A percentile compares a stretch with the other conserved stretches of the same genome.
These are phyloP conservation scores for Phalaenopsis equestris DNA, from an alignment of 106 monocot species.

Conservation along the genomic window DNA sequence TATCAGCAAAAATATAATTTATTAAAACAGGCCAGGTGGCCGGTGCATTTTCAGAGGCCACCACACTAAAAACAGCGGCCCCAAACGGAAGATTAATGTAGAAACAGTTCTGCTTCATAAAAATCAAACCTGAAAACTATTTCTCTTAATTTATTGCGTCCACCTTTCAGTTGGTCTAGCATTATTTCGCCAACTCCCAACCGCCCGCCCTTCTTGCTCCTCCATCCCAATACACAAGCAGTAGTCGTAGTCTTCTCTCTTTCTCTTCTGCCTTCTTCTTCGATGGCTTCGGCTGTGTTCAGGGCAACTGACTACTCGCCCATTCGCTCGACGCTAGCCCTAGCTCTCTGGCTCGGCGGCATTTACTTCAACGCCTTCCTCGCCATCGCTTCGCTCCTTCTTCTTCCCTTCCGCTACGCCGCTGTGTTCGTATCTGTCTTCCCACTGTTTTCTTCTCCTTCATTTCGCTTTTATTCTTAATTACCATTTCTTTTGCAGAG, in stretches of 20 bases:
- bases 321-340: background rate
- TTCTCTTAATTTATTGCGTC: background rate
- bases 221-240: no score
- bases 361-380: background rate
- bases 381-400: background rate
- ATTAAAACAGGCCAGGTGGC: no score
- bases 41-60: no score
- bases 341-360: background rate
- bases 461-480: background rate
- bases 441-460: background rate
- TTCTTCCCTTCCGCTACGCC: slow-evolving; percentile 42
- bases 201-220: no score
- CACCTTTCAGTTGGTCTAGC: background rate
- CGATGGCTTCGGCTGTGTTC: background rate
- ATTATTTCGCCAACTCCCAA: background rate
- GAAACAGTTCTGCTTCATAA: no score
- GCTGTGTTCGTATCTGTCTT: slow-evolving; percentile 11
- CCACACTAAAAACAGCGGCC: no score
- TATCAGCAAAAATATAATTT: no score
- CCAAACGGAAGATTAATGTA: no score
- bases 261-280: background rate
- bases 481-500: slow-evolving; percentile 18
- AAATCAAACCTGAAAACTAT: no score
- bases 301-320: slow-evolving; percentile 2
- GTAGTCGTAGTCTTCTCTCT: background rate